phyloP scores from a whole-genome alignment of 257 asterid genomes.

The Solanum chmielewskii region DNA sequence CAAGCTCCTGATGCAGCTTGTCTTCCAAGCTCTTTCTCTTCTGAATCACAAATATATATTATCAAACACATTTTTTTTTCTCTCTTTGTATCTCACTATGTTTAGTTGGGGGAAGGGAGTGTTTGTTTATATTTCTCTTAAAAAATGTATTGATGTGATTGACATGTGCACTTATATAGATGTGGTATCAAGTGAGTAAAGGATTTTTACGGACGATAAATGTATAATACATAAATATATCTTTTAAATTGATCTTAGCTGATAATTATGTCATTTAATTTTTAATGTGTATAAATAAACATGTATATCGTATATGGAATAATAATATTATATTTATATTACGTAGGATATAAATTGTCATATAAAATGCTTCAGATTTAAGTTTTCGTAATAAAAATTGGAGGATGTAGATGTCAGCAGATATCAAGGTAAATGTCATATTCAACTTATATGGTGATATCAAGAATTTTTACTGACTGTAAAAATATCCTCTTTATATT shows the following conservation, averaged over 20 bases:
- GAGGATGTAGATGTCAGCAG: rapidly evolving
- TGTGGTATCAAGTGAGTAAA: background rate
- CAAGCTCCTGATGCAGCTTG: conserved; percentile 40
- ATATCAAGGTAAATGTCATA: too few relatives aligned
- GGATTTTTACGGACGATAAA: background rate
- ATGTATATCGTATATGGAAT: rapidly evolving
- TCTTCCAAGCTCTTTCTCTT: conserved; percentile 45
- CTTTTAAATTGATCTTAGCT: too few relatives aligned
- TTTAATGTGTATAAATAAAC: rapidly evolving
- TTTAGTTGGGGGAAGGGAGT: background rate
- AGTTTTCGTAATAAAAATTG: rapidly evolving
- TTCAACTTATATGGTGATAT: too few relatives aligned
- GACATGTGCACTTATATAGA: background rate
- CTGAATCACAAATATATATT: conserved; percentile 31
- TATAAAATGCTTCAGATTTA: too few relatives aligned
- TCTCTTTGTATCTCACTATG: background rate
- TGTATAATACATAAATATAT: too few relatives aligned
- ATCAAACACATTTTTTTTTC: conserved; percentile 14
- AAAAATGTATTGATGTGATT: background rate
- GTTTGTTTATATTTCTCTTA: background rate
- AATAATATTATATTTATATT: rapidly evolving
- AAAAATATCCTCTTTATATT: too few relatives aligned
- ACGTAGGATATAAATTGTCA: rapidly evolving
- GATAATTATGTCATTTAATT: too few relatives aligned
- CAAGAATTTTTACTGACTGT: too few relatives aligned